Conservation (phyloP, 2,329 filamentous ascomycete species). For the Myriangium duriaei region DNA sequence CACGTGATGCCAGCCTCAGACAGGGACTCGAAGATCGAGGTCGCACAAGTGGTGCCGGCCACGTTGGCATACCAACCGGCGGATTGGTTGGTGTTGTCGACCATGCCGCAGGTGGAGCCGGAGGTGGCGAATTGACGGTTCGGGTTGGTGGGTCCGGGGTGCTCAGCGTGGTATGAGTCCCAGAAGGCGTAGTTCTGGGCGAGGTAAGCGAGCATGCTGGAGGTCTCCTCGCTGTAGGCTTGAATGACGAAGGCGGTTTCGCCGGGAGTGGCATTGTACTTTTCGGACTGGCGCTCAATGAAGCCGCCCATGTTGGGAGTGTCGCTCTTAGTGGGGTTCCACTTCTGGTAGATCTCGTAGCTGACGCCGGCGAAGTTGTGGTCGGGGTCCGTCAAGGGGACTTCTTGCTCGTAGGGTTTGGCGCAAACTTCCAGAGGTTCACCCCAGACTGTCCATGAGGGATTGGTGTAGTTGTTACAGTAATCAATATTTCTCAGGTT, state of each 20-base stretch:
- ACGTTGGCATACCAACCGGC: slow-evolving; percentile 22
- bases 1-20: slow-evolving; percentile 25
- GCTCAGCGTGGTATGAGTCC: slow-evolving; percentile 27
- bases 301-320: slow-evolving; percentile 28
- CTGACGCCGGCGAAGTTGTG: slow-evolving; percentile 19
- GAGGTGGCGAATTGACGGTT: slow-evolving; percentile 30
- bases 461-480: slow-evolving; percentile 29
- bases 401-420: slow-evolving; percentile 24
- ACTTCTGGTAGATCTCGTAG: slow-evolving; percentile 29
- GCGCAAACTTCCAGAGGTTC: slow-evolving; percentile 27
- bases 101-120: slow-evolving; percentile 24
- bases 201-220: slow-evolving; percentile 23
- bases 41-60: slow-evolving; percentile 24
- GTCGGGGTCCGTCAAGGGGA: slow-evolving; percentile 25
- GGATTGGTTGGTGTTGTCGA: slow-evolving; percentile 23
- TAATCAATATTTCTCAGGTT: slow-evolving; percentile 22
- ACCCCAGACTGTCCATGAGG: slow-evolving; percentile 26
- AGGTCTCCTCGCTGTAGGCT: slow-evolving; percentile 25
- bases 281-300: slow-evolving; percentile 27
- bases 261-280: slow-evolving; percentile 24
- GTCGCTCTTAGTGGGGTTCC: slow-evolving; percentile 24
- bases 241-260: slow-evolving; percentile 27
- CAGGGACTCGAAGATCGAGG: slow-evolving; percentile 28
- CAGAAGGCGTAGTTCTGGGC: slow-evolving; percentile 28
- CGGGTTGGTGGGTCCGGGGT: slow-evolving; percentile 29